Base-by-base conservation (phyloP, 129 eudicot genomes). In the Pulicaria dysenterica region DNA sequence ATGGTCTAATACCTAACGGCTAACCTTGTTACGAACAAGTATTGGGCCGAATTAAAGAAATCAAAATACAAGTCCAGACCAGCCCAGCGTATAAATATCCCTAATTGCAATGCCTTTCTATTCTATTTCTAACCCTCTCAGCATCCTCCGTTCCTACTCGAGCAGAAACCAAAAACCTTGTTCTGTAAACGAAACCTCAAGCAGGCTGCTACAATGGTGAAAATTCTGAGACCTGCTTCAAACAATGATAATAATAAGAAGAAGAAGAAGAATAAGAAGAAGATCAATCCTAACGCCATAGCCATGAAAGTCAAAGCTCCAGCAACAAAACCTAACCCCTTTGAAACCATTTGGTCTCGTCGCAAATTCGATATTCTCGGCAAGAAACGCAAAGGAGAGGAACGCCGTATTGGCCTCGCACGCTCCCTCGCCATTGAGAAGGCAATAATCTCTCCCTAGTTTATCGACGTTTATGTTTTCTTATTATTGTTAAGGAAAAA, bases 331-430 rank as follows among this genome's bases (percentile, higher is more conserved):
- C 81, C 78, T 3, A 95, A 95, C 77, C 97, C 96, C 1, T 95
- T 95, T 47, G 99, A 95, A 75, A 84, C 94, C 61, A 86, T 95
- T 24, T 90, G 99, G 99, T 83, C 96, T 7, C 89, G 99, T 17
- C 89, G 91, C 50, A 95, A 95, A 45, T 95, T 95, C 61, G 89
- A 90, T 69, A 76, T 95, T 14, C 82, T 95, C 46, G 99, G 99
- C 17, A 90, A 86, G 71, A 95, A 90, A 31, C 91, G 97, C 14
- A 90, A 90, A 79, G 99, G 96, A 0, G 99, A 88, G 10, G 91
- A 88, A 70, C 96, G 88, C 55, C 91, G 95, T 47, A 57, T 88
- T 53, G 99, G 99, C 9, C 96, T 81, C n/a, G 90, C 99, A 59
- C 99, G 99, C 36, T 84, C 92, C 7, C 73, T 74, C 70, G 97